Conservation (phyloP, 768 basidiomycete genomes). For the Boletus edulis region DNA sequence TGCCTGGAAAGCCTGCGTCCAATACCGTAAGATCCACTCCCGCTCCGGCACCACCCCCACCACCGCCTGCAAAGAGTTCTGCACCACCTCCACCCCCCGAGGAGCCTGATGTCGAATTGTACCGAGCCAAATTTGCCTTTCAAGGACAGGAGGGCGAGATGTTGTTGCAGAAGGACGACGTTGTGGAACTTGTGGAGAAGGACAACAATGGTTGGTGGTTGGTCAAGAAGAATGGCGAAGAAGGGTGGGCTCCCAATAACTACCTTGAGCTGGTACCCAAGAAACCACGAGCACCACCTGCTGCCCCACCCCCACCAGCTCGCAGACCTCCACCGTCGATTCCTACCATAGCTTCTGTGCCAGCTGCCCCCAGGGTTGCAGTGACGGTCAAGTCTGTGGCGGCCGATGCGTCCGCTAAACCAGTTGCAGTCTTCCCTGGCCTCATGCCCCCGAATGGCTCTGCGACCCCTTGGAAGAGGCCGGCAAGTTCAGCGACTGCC, state of each 20-base stretch:
- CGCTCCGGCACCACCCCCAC: constrained; percentile 32
- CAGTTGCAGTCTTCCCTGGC: constrained; percentile 80
- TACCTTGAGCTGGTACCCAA: constrained; percentile 82
- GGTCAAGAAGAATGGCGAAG: constrained; percentile 74
- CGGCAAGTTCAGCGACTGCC: constrained; percentile 33
- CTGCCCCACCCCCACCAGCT: constrained; percentile 69
- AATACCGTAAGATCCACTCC: constrained; percentile 24
- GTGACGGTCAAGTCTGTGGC: constrained; percentile 41
- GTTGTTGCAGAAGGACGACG: constrained; percentile 83
- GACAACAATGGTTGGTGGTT: constrained; percentile 99
- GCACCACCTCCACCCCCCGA: constrained; percentile 55
- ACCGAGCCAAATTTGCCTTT: constrained; percentile 91
- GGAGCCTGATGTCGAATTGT: constrained; percentile 69
- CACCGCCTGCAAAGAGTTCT: constrained; percentile 40
- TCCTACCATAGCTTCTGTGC: constrained; percentile 36
- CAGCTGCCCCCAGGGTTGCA: constrained; percentile 33
- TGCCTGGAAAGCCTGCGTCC: constrained; percentile 55
- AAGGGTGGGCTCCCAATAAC: constrained; percentile 96
- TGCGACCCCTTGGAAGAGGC: constrained; percentile 72
- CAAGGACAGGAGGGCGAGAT: constrained; percentile 92
- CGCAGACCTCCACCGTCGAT: constrained; percentile 44
- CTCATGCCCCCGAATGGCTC: constrained; percentile 68
- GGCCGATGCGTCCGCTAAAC: constrained; percentile 68
- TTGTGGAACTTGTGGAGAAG: constrained; percentile 90
- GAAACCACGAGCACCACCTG: constrained; percentile 58